A percentile compares a stretch with the other conserved stretches of the same genome.
Conservation (phyloP, 257 asterid genomes). For the Penstemon barbatus region DNA sequence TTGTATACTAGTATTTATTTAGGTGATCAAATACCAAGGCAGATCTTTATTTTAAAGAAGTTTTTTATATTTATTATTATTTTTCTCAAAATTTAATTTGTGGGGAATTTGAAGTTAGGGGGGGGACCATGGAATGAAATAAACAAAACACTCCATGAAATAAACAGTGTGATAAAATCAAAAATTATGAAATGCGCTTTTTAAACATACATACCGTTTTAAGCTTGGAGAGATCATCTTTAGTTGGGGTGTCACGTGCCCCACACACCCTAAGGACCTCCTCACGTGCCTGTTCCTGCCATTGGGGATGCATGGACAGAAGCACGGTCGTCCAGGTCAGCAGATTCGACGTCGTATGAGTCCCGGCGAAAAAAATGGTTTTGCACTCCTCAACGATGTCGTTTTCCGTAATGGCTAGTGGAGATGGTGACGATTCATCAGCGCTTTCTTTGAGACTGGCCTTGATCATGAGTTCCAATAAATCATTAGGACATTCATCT, state of each 20-base stretch:
- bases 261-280: slow-evolving; percentile 86
- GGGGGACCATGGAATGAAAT: slow-evolving; percentile 34
- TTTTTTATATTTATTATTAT: background rate
- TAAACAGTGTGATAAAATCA: background rate
- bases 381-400: slow-evolving; percentile 96
- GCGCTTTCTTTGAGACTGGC: slow-evolving; percentile 39
- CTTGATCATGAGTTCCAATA: slow-evolving; percentile 77
- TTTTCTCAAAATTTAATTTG: background rate
- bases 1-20: background rate
- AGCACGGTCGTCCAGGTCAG: slow-evolving; percentile 89
- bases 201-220: slow-evolving; percentile 86
- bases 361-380: slow-evolving; percentile 88
- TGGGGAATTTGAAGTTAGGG: background rate
- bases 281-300: slow-evolving; percentile 99
- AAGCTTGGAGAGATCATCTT: slow-evolving; percentile 71
- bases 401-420: slow-evolving; percentile 37
- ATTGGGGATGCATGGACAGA: slow-evolving; percentile 86
- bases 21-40: slow-evolving; percentile 34
- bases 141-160: no score
- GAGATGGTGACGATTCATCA: background rate
- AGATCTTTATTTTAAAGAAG: background rate
- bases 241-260: slow-evolving; percentile 72
- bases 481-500: slow-evolving; percentile 68
- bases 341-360: slow-evolving; percentile 78
- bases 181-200: background rate